Evolutionary conservation across 1,284 basidiomycete genomes (phyloP), one percentile per base, ranked within the genome.

Genomic region (Limonomyces culmigenus): DNA sequence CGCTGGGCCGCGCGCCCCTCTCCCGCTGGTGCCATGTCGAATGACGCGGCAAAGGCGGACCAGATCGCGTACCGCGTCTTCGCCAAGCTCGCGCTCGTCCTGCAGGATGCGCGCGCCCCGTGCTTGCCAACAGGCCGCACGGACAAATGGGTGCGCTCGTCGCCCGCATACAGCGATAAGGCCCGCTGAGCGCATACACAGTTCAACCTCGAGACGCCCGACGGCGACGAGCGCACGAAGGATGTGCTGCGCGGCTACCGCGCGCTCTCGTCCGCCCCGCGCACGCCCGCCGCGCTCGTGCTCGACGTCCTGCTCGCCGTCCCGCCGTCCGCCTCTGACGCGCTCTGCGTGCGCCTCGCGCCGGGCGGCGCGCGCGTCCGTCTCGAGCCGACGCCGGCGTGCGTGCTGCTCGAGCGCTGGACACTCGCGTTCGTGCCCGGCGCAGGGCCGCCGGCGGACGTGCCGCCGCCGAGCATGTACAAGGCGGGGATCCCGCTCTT

Each of bases 181-280:
- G 8, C 23, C 23, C n/a, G 23, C 23, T 27, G 23, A 27, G 23
- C n/a, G 23, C 23, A 19, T 23, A 33, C 32, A 11, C 37, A 81
- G 80, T 86, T 86, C 64, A 85, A 84, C 53, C 60, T 86, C 38
- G 80, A 84, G 53, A 79, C 71, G 2, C 74, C 65, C 29, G 71
- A 72, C 48, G n/a, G n/a, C n/a, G n/a, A n/a, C n/a, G n/a, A n/a
- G n/a, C n/a, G n/a, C n/a, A n/a, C 65, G 68, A 18, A 76, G 81
- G 44, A 50, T 65, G 15, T 77, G 74, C 54, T 70, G 63, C 44
- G 70, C 70, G 42, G 65, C 74, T 32, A 63, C 72, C 18, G 59
- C 67, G 34, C 63, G 63, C 10, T 83, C 77, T 55, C 67, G 65
- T 77, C 75, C 49, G 38, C 54, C 49, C n/a, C 56, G 47, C 19